A percentile compares a stretch with the other conserved stretches of the same genome.
Conservation (phyloP, 805 yeast genomes). For the Peterozyma toletana region DNA sequence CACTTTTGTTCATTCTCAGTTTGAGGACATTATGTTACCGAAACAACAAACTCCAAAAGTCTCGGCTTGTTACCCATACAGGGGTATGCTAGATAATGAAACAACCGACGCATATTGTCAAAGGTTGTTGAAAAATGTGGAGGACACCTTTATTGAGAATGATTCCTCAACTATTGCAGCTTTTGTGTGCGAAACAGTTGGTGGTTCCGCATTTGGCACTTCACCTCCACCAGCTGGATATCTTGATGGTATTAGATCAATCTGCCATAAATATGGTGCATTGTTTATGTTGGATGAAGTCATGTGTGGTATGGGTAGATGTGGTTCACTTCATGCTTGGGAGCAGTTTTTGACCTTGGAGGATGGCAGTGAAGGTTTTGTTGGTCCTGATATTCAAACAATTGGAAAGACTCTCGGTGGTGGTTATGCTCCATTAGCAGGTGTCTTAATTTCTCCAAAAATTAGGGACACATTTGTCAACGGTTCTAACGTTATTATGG, state of each 20-base stretch:
- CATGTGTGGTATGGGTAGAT: constrained; percentile 49
- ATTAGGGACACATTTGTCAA: constrained; percentile 26
- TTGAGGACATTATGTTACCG: constrained; percentile 18
- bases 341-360: constrained; percentile 28
- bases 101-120: constrained; percentile 29
- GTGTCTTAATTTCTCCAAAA: constrained; percentile 35
- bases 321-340: constrained; percentile 40
- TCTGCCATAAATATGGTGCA: constrained; percentile 44
- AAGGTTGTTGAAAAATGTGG: constrained; percentile 28
- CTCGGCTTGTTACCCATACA: constrained; percentile 23
- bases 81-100: constrained; percentile 23
- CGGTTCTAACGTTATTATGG: constrained; percentile 32
- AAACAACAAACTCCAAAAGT: constrained; percentile 18
- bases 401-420: constrained; percentile 44
- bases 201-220: constrained; percentile 37
- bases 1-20: constrained; percentile 19
- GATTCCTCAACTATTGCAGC: constrained; percentile 36
- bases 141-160: constrained; percentile 26
- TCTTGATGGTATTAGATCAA: constrained; percentile 32
- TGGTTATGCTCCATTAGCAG: constrained; percentile 44
- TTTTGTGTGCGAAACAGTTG: constrained; percentile 34
- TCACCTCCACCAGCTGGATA: constrained; percentile 36
- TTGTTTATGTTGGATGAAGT: constrained; percentile 44
- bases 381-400: constrained; percentile 41
- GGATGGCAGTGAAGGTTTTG: constrained; percentile 15